Evolutionary conservation across 192 early-diverging fungal species (phyloP), one percentile per base, ranked within the genome.

Genomic region (Geranomyces variabilis): DNA sequence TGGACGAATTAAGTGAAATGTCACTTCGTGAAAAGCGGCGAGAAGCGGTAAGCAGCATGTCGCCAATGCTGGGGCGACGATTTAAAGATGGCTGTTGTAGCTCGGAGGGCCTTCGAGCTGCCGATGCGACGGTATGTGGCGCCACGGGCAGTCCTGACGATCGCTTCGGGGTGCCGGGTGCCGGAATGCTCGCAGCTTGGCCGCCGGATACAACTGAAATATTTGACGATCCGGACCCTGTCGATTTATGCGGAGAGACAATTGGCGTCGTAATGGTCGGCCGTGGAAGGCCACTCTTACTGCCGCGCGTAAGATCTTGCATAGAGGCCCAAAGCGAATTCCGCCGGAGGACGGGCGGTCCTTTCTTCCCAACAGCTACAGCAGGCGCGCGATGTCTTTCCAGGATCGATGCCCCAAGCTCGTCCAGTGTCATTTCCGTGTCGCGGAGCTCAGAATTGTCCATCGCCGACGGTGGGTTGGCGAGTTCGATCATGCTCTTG

Each of bases 281-380:
- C 7, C 24, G 58, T 26, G 58, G 58, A 1, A 34, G 58, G 3
- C 17, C 28, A 26, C 31, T 60, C 21, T 29, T 60, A 19, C 29
- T 60, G 8, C 28, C 21, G 15, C 58, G 17, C 15, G 58, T 19
- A 7, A 64, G 41, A 24, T 64, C 63, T 28, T 30, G 36, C 57
- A 70, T 60, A 12, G 68, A 70, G 24, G 33, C 59, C 57, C 51
- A 57, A 17, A 70, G 57, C 53, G 68, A 60, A 31, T 70, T 70
- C 19, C 55, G 55, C 9, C 68, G 68, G 43, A 60, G 58, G 4
- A 64, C 29, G 15, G 31, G 31, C 7, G 33, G 19, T 7, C 31
- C 31, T 17, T 60, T 60, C 7, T 33, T n/a, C 7, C 15, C 22
- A 3, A 33, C 28, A 3, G 15, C 21, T 22, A 19, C 36, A 19